Conservation (phyloP, 2,329 filamentous ascomycete genomes). For the Sclerotinia subarctica region DNA sequence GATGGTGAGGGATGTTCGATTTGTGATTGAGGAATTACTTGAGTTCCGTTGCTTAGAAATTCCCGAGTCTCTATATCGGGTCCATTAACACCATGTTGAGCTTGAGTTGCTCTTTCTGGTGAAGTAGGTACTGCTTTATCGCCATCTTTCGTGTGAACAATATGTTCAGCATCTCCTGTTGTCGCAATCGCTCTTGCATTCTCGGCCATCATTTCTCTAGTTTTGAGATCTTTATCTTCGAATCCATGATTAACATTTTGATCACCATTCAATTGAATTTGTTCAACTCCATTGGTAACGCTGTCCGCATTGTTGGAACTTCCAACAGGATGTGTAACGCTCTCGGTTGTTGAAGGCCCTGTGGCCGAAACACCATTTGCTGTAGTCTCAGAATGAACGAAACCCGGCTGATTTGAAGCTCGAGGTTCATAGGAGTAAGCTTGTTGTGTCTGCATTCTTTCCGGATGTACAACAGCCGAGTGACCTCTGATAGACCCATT, state of each 20-base stretch:
- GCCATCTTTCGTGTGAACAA: slow-evolving; percentile 23
- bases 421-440: slow-evolving; percentile 27
- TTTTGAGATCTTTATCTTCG: slow-evolving; percentile 24
- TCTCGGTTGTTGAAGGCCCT: slow-evolving; percentile 28
- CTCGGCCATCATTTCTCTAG: slow-evolving; percentile 26
- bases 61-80: slow-evolving; percentile 27
- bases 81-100: slow-evolving; percentile 20
- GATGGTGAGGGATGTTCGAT: slow-evolving; percentile 28
- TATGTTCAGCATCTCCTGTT: slow-evolving; percentile 33
- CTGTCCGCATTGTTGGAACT: slow-evolving; percentile 1
- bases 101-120: background rate
- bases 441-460: slow-evolving; percentile 22
- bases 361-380: slow-evolving; percentile 11
- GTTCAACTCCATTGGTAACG: slow-evolving; percentile 16
- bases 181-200: slow-evolving; percentile 29
- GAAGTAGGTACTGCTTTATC: background rate
- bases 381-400: background rate
- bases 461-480: slow-evolving; percentile 25
- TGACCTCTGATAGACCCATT: slow-evolving; percentile 38
- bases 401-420: slow-evolving; percentile 26
- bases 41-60: slow-evolving; percentile 35
- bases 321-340: slow-evolving; percentile 22
- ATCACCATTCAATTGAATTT: slow-evolving; percentile 19
- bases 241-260: slow-evolving; percentile 21
- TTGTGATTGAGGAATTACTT: slow-evolving; percentile 26